A percentile compares a stretch with the other conserved stretches of the same genome.
These are phyloP conservation scores for Prunella vulgaris DNA, from an alignment of 257 asterid genomes.

Conservation along the genomic window DNA sequence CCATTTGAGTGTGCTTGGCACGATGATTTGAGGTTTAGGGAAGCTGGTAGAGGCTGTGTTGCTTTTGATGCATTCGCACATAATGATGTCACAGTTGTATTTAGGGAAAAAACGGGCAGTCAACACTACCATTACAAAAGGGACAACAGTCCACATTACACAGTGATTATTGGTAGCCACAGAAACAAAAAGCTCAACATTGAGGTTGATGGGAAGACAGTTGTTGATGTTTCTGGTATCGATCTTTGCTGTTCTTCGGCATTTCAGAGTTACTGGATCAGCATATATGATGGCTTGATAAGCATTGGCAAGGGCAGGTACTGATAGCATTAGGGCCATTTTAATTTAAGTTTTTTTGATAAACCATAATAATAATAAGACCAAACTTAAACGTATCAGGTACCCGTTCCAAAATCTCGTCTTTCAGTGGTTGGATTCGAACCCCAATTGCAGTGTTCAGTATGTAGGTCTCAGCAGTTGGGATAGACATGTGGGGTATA, in stretches of 20 bases:
- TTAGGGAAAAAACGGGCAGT: conserved; percentile 87
- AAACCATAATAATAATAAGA: no score
- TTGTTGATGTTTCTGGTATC: conserved; percentile 70
- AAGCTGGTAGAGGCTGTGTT: conserved; percentile 97
- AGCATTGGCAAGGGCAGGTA: conserved; percentile 90
- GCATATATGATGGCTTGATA: conserved; percentile 85
- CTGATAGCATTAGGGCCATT: neutral
- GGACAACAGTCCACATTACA: conserved; percentile 89
- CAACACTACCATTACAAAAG: conserved; percentile 96
- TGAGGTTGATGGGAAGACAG: conserved; percentile 81
- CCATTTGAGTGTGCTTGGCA: conserved; percentile 97
- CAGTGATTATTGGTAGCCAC: conserved; percentile 96
- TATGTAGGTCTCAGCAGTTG: conserved; percentile 96
- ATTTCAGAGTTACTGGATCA: conserved; percentile 94
- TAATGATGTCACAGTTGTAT: conserved; percentile 90
- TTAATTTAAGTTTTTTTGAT: no score
- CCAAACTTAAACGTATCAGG: conserved; percentile 24
- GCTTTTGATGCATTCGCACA: conserved; percentile 97
- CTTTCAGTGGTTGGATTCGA: conserved; percentile 89
- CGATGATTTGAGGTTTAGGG: conserved; percentile 74
- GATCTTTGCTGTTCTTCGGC: conserved; percentile 83
- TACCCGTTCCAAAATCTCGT: conserved; percentile 95
- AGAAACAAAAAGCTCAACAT: conserved; percentile 78
- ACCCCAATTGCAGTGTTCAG: conserved; percentile 81
- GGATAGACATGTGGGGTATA: conserved; percentile 94